Conservation (phyloP, 202 grass and related monocot species). For the Schoenoplectus triqueter region DNA sequence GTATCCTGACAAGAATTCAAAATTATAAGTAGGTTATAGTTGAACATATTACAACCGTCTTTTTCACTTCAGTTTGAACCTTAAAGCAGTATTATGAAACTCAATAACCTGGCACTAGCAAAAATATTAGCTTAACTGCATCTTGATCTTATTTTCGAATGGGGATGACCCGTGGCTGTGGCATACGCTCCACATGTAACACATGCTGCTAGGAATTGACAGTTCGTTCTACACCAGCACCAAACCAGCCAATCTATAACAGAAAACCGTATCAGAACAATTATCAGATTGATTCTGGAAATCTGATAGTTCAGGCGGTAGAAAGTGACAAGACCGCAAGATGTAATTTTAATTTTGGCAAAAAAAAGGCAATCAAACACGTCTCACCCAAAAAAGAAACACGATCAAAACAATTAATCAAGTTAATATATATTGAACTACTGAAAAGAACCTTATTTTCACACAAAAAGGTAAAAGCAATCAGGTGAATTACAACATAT, state of each 20-base stretch:
- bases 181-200: too few species aligned
- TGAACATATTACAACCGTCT: too few species aligned
- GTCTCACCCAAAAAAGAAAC: background rate
- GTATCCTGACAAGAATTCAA: too few species aligned
- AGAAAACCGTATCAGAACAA: background rate
- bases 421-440: background rate
- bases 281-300: background rate
- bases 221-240: too few species aligned
- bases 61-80: too few species aligned
- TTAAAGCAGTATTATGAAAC: too few species aligned
- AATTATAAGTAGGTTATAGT: too few species aligned
- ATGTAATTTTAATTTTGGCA: background rate
- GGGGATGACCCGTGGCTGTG: too few species aligned
- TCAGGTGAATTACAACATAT: background rate
- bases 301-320: background rate
- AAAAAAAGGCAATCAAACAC: slow-evolving; percentile 6
- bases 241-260: too few species aligned
- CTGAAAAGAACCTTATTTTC: background rate
- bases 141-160: too few species aligned
- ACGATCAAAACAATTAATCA: background rate
- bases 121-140: too few species aligned
- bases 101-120: too few species aligned
- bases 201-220: background rate
- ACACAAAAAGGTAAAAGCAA: background rate
- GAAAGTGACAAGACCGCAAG: background rate